Evolutionary conservation across 2,329 filamentous ascomycete genomes (phyloP), one percentile per base, ranked within the genome.

Genomic region (Drechmeria coniospora): DNA sequence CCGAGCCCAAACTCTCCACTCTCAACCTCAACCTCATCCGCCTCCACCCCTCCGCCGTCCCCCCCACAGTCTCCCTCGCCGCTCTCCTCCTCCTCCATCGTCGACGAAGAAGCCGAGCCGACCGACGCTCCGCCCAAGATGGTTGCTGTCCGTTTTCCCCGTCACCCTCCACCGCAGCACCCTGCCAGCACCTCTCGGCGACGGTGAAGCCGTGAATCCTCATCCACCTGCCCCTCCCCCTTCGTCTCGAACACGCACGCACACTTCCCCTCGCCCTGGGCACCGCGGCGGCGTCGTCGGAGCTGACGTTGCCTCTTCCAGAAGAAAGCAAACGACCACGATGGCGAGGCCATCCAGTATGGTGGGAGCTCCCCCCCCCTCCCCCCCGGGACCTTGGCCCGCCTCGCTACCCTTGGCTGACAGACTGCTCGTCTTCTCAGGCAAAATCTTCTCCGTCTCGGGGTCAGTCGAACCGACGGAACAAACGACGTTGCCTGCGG

Each of bases 401-500:
- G n/a, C n/a, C n/a, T n/a, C n/a, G n/a, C n/a, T n/a, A n/a, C n/a
- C n/a, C n/a, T n/a, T n/a, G 7, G 6, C 11, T 6, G 8, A 9
- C 12, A 27, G 27, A 33, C 42, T 49, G 36, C 49, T 42, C 32
- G 26, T 25, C 31, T 32, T 31, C 15, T 16, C 39, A 69, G 66
- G 66, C 63, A 70, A 68, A 58, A 67, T 71, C 54, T 71, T 61
- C 55, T 71, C 66, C 49, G 56, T 71, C 41, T 69, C 66, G 39
- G 75, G 74, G 66, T 71, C 43, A 53, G 64, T 65, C 23, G 17
- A 19, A n/a, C 19, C 25, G 8, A 7, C 3, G 20, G 17, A 21
- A 17, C 23, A 7, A 9, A 21, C 23, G 14, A n/a, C 17, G 13
- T 12, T 23, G 6, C 18, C n/a, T 23, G 13, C 13, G 16, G 32